Evolutionary conservation across 139 green algal species (phyloP).

Genomic region (Coelastrella sp.): DNA sequence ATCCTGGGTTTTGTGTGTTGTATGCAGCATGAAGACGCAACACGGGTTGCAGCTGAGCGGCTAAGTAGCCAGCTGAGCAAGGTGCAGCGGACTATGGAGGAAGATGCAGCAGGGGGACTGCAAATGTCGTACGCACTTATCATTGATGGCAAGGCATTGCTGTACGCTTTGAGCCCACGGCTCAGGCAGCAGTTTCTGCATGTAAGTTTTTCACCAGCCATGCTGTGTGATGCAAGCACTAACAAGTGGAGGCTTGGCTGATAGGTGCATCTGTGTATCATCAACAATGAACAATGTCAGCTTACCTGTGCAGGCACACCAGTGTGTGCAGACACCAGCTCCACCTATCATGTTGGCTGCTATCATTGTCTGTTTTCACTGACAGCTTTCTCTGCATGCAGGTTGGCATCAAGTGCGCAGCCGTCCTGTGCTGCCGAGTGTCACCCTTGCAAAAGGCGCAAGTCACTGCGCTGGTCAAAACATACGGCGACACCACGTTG

Average conservation of each 20-base stretch:
- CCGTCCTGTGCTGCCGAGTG: slow-evolving; percentile 87
- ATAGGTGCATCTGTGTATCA: too few relatives aligned
- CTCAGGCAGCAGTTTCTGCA: slow-evolving; percentile 33
- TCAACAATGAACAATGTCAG: too few relatives aligned
- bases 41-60: slow-evolving; percentile 29
- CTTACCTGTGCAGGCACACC: too few relatives aligned
- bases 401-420: slow-evolving; percentile 66
- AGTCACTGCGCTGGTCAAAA: slow-evolving; percentile 79
- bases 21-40: slow-evolving; percentile 47
- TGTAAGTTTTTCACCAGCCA: neutral
- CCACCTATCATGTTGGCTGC: neutral
- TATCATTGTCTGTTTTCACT: neutral
- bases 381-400: slow-evolving; percentile 1
- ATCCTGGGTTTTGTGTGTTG: neutral
- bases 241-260: too few relatives aligned
- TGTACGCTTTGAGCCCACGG: slow-evolving; percentile 72
- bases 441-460: slow-evolving; percentile 82
- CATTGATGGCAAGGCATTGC: slow-evolving; percentile 89
- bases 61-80: slow-evolving; percentile 59
- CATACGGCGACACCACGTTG: slow-evolving; percentile 83
- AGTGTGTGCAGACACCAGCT: too few relatives aligned
- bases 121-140: slow-evolving; percentile 67
- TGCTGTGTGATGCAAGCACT: too few relatives aligned
- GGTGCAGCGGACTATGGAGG: slow-evolving; percentile 46
- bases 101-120: slow-evolving; percentile 4